Percentiles rank a stretch among this genome's conserved stretches.
Evolutionary conservation across 805 yeast genomes (phyloP).

Genomic region (Wickerhamia fluorescens): DNA sequence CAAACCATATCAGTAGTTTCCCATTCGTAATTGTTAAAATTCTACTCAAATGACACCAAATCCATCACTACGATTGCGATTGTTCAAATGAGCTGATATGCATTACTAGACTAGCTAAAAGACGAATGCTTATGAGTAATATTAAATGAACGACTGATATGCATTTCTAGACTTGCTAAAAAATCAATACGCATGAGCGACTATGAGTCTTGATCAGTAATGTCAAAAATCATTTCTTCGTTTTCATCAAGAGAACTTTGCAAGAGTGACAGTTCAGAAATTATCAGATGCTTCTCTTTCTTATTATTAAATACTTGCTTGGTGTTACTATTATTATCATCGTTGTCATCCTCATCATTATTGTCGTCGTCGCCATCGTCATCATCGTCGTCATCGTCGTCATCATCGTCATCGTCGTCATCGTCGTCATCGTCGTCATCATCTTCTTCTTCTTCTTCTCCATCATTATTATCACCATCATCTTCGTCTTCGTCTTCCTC

Average conservation of each 20-base stretch:
- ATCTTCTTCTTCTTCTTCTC: slow-evolving; percentile 27
- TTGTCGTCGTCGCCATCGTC: slow-evolving; percentile 33
- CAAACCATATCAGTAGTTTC: neutral
- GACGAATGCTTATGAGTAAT: too few relatives aligned
- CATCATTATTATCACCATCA: slow-evolving; percentile 20
- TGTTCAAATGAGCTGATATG: too few relatives aligned
- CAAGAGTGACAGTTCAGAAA: neutral
- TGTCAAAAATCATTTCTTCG: slow-evolving; percentile 17
- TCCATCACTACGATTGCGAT: too few relatives aligned
- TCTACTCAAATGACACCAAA: too few relatives aligned
- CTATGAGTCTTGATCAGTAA: slow-evolving; percentile 12
- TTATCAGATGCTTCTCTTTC: slow-evolving; percentile 1
- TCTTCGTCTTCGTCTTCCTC: slow-evolving; percentile 10
- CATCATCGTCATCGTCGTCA: slow-evolving; percentile 28
- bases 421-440: slow-evolving; percentile 30
- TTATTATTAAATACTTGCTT: slow-evolving; percentile 5
- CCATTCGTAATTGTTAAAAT: neutral
- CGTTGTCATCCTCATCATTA: slow-evolving; percentile 23
- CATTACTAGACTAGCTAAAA: too few relatives aligned
- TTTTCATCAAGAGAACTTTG: slow-evolving; percentile 4
- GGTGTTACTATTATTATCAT: slow-evolving; percentile 7
- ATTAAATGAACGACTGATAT: too few relatives aligned
- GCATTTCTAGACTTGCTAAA: too few relatives aligned
- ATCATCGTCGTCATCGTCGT: slow-evolving; percentile 31
- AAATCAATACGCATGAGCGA: too few relatives aligned